Conservation (phyloP, 1,284 basidiomycete genomes). For the Pholiota adiposa region DNA sequence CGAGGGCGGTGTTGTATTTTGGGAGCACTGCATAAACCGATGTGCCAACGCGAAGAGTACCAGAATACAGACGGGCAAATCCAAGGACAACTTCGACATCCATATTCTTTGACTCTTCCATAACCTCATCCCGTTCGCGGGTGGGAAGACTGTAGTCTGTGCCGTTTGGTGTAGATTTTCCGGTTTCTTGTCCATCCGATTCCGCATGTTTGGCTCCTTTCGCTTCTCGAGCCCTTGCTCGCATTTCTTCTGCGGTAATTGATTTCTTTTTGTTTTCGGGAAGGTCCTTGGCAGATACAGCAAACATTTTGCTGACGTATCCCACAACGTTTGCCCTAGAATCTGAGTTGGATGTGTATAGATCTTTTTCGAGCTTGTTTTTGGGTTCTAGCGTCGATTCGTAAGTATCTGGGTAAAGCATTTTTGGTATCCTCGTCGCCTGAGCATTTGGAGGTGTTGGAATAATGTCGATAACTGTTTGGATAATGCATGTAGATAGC, state of each 20-base stretch:
- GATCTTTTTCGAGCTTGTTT: conserved; percentile 81
- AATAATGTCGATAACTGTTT: conserved; percentile 90
- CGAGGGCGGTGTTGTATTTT: conserved; percentile 81
- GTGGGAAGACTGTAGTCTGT: conserved; percentile 22
- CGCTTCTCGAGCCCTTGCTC: conserved; percentile 68
- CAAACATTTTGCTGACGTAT: conserved; percentile 99
- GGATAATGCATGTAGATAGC: conserved; percentile 91
- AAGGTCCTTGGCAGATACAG: conserved; percentile 78
- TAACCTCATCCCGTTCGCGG: conserved; percentile 17
- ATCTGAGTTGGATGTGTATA: conserved; percentile 76
- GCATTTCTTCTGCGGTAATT: conserved; percentile 88
- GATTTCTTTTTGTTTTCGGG: conserved; percentile 84
- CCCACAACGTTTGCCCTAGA: conserved; percentile 71
- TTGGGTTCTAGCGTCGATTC: conserved; percentile 62
- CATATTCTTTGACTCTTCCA: conserved; percentile 26
- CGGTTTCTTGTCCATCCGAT: conserved; percentile 30
- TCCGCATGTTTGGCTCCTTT: conserved; percentile 51
- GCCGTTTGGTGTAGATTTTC: neutral
- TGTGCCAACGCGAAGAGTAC: conserved; percentile 73
- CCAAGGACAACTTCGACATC: conserved; percentile 79
- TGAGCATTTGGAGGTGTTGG: conserved; percentile 89
- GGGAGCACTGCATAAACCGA: conserved; percentile 82
- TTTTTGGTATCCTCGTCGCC: conserved; percentile 84
- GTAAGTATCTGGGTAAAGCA: conserved; percentile 86
- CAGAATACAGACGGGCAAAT: conserved; percentile 94